phyloP scores from a whole-genome alignment of 1,284 basidiomycete species.

The Ganoderma lingzhi region DNA sequence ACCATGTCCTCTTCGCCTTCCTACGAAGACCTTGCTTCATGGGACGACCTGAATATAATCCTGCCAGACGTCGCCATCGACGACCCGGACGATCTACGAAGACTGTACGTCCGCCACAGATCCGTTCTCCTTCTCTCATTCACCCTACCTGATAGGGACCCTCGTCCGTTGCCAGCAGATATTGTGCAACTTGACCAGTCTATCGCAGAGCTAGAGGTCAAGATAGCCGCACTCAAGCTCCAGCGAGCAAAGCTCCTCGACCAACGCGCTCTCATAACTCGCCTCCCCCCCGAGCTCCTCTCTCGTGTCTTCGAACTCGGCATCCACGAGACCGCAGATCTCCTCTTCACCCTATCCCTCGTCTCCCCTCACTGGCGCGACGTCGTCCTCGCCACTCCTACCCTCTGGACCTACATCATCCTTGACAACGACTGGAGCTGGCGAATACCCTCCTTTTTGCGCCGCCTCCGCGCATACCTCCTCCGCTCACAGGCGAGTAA shows the following conservation, averaged over 20 bases:
- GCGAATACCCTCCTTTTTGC: slow-evolving; percentile 39
- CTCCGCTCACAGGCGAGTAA: slow-evolving; percentile 42
- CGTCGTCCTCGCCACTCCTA: slow-evolving; percentile 39
- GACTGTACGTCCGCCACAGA: slow-evolving; percentile 22
- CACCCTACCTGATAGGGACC: slow-evolving; percentile 30
- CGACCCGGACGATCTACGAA: slow-evolving; percentile 31
- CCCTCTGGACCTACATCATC: slow-evolving; percentile 44
- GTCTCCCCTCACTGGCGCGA: slow-evolving; percentile 43
- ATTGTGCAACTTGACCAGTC: slow-evolving; percentile 39
- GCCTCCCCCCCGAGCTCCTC: slow-evolving; percentile 44
- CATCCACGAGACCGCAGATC: slow-evolving; percentile 37
- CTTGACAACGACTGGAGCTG: slow-evolving; percentile 42
- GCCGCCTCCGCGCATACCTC: slow-evolving; percentile 37
- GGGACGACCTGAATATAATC: slow-evolving; percentile 38
- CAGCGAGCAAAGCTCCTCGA: slow-evolving; percentile 37
- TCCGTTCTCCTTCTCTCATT: slow-evolving; percentile 13
- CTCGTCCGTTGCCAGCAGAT: slow-evolving; percentile 36
- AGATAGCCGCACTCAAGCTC: slow-evolving; percentile 36
- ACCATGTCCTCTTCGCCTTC: slow-evolving; percentile 27
- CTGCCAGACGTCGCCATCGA: slow-evolving; percentile 28
- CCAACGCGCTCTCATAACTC: slow-evolving; percentile 40
- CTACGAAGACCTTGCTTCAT: slow-evolving; percentile 40
- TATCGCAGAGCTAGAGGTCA: slow-evolving; percentile 38
- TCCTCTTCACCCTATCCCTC: slow-evolving; percentile 37
- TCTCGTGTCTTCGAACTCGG: slow-evolving; percentile 46